Evolutionary conservation across 1,284 basidiomycete species (phyloP).

Genomic region (Ustilago sp.): DNA sequence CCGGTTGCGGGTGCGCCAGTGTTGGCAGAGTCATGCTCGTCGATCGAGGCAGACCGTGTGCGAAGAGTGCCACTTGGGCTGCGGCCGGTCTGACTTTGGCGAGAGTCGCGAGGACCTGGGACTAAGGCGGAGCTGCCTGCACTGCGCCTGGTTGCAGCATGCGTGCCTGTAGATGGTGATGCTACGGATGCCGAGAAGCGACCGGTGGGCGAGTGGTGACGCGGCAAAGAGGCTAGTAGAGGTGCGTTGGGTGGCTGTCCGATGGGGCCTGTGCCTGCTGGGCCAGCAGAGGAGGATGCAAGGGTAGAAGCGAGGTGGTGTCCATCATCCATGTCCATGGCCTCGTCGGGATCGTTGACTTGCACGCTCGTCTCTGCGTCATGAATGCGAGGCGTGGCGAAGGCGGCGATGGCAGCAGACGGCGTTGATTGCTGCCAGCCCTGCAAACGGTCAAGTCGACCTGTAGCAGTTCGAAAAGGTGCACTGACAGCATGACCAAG

Average conservation of each 20-base stretch:
- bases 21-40: constrained; percentile 4
- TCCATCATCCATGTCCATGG: constrained; percentile 51
- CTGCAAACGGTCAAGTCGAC: constrained; percentile 43
- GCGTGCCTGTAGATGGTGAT: constrained; percentile 9
- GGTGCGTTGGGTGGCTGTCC: constrained; percentile 35
- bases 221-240: constrained; percentile 34
- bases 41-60: constrained; percentile 18
- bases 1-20: constrained; percentile 11
- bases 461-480: constrained; percentile 24
- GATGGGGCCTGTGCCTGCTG: constrained; percentile 3
- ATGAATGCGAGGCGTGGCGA: constrained; percentile 18
- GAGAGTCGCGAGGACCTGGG: constrained; percentile 28
- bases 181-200: constrained; percentile 37
- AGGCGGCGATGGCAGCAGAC: constrained; percentile 7
- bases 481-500: constrained; percentile 29
- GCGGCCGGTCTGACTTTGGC: constrained; percentile 8
- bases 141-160: constrained; percentile 6
- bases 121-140: constrained; percentile 17
- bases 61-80: constrained; percentile 8
- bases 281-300: constrained; percentile 12
- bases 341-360: constrained; percentile 20
- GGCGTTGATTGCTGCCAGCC: constrained; percentile 41
- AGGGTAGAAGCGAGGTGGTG: constrained; percentile 19
- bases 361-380: neutral
- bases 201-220: constrained; percentile 44